Percentiles rank a stretch among this genome's conserved stretches.
phyloP scores from a whole-genome alignment of 768 basidiomycete genomes.

The Auricularia heimuer region DNA sequence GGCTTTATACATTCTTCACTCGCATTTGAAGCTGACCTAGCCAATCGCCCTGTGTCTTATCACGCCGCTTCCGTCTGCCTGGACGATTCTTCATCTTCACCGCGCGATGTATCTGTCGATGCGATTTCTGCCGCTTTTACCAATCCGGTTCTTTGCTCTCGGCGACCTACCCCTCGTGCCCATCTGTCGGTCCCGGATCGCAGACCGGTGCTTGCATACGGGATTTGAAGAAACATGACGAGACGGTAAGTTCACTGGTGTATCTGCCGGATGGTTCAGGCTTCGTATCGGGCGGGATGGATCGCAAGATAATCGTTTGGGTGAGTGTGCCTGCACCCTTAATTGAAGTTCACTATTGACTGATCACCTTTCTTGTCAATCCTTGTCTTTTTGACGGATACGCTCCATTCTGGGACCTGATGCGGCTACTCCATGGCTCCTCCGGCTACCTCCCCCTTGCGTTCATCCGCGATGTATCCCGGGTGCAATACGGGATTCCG shows the following conservation, averaged over 20 bases:
- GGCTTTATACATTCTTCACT: slow-evolving; percentile 4
- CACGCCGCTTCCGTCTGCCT: background rate
- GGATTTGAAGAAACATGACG: slow-evolving; percentile 59
- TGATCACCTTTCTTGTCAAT: too few relatives aligned
- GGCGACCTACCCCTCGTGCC: slow-evolving; percentile 13
- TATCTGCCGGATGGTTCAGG: slow-evolving; percentile 87
- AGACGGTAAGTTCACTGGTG: slow-evolving; percentile 71
- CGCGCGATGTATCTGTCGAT: background rate
- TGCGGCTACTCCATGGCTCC: background rate
- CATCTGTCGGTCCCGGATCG: background rate
- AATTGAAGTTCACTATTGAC: background rate
- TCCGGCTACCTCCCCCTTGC: background rate
- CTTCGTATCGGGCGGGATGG: slow-evolving; percentile 83
- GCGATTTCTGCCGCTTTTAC: background rate
- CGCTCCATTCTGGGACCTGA: background rate
- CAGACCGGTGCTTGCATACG: slow-evolving; percentile 69
- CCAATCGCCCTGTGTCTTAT: background rate
- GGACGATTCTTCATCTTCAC: background rate
- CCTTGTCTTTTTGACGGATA: background rate
- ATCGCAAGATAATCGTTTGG: slow-evolving; percentile 77
- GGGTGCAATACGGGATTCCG: background rate
- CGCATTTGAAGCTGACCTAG: background rate
- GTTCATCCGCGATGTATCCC: background rate
- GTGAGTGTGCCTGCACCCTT: slow-evolving; percentile 31
- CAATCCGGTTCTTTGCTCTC: background rate